Conservation (phyloP, 441 rosid genomes). For the Erysimum cheiri region DNA sequence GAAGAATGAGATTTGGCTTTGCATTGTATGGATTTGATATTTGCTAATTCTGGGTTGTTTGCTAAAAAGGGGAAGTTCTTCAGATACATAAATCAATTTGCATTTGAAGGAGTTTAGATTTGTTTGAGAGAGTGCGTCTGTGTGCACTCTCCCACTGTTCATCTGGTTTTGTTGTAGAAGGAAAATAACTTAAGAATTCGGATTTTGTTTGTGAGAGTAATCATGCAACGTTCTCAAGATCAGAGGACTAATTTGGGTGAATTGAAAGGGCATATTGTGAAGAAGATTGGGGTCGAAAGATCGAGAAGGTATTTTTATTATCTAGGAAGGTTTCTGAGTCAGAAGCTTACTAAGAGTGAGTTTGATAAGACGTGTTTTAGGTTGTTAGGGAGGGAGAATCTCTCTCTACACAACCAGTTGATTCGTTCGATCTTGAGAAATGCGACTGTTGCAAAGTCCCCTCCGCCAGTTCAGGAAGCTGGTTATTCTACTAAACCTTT, state of each 20-base stretch:
- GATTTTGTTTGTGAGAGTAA: conserved; percentile 2
- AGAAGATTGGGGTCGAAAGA: conserved; percentile 58
- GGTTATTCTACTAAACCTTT: conserved; percentile 32
- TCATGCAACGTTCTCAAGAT: conserved; percentile 53
- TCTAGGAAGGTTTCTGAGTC: conserved; percentile 54
- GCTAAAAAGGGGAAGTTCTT: not conserved
- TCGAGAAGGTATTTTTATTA: conserved; percentile 53
- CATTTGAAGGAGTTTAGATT: conserved; percentile 46
- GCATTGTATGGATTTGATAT: conserved; percentile 57
- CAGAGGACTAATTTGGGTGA: conserved; percentile 51
- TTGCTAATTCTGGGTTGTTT: conserved; percentile 43
- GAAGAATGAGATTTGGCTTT: conserved; percentile 66
- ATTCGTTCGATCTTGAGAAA: conserved; percentile 59
- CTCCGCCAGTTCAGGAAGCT: conserved; percentile 37
- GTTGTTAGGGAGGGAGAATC: conserved; percentile 64
- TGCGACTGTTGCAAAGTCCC: conserved; percentile 49
- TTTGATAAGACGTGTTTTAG: conserved; percentile 55
- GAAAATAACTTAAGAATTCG: not conserved
- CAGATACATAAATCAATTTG: conserved; percentile 37
- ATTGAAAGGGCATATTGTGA: conserved; percentile 56
- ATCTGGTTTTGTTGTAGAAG: conserved; percentile 14
- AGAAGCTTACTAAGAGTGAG: conserved; percentile 58
- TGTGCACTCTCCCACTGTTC: conserved; percentile 38
- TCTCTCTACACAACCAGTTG: conserved; percentile 60
- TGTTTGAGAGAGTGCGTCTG: conserved; percentile 43